A percentile compares a stretch with the other conserved stretches of the same genome.
phyloP scores from a whole-genome alignment of 1,284 basidiomycete species.

The Thecaphora thlaspeos region DNA sequence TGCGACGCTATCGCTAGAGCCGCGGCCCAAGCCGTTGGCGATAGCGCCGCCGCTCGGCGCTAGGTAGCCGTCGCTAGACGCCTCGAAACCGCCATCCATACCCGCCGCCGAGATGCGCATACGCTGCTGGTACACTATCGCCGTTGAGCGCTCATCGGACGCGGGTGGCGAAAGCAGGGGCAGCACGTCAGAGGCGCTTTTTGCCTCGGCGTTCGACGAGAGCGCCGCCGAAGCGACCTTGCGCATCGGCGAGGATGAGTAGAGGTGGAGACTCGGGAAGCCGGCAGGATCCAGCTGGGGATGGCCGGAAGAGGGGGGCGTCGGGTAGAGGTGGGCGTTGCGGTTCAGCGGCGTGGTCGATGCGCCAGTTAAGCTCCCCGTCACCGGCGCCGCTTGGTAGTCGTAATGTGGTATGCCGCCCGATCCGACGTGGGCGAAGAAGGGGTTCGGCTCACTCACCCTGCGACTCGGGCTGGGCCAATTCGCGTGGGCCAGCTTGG shows the following conservation, averaged over 20 bases:
- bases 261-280: conserved; percentile 4
- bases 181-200: background rate
- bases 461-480: background rate
- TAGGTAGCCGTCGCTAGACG: too few relatives aligned
- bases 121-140: background rate
- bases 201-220: too few relatives aligned
- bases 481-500: background rate
- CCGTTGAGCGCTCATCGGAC: background rate
- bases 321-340: conserved; percentile 2
- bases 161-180: background rate
- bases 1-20: background rate
- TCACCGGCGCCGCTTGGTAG: background rate
- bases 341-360: conserved; percentile 4
- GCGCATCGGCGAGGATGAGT: conserved; percentile 23
- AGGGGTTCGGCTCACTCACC: background rate
- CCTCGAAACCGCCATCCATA: too few relatives aligned
- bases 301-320: conserved; percentile 1
- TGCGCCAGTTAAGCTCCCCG: too few relatives aligned
- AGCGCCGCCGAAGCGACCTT: background rate
- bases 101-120: too few relatives aligned
- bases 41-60: too few relatives aligned
- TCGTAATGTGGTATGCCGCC: background rate
- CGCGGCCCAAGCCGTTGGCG: background rate
- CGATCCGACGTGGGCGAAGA: background rate
- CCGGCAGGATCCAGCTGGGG: too few relatives aligned